Conservation (phyloP, 1,139 yeast genomes). For the Protomyces gravidus region DNA sequence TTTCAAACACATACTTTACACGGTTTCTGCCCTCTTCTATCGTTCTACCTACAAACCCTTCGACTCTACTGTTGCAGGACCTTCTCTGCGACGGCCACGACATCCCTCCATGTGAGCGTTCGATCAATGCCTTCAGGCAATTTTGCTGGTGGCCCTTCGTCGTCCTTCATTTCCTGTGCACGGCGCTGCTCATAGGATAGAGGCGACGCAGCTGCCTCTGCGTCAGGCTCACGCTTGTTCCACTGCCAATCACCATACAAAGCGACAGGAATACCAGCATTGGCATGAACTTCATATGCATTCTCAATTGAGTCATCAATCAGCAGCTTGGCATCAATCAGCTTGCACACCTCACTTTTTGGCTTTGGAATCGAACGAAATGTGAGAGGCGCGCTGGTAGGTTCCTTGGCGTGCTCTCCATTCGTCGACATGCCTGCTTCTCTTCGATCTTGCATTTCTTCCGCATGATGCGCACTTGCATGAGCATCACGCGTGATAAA, state of each 20-base stretch:
- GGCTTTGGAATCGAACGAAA: slow-evolving; percentile 14
- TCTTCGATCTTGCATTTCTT: slow-evolving; percentile 1
- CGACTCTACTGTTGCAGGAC: not conserved
- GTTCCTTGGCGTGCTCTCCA: not conserved
- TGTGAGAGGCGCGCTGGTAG: not conserved
- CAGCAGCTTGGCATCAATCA: slow-evolving; percentile 10
- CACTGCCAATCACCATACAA: slow-evolving; percentile 27
- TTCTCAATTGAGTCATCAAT: slow-evolving; percentile 27
- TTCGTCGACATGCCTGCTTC: slow-evolving; percentile 4
- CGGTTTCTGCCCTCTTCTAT: not conserved
- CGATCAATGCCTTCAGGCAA: slow-evolving; percentile 8
- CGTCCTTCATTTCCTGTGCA: slow-evolving; percentile 6
- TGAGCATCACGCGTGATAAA: slow-evolving; percentile 14
- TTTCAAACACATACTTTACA: not conserved
- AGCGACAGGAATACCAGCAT: slow-evolving; percentile 24
- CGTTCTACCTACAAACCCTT: not conserved
- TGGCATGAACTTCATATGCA: slow-evolving; percentile 19
- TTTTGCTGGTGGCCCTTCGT: slow-evolving; percentile 2
- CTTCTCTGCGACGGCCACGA: slow-evolving; percentile 1
- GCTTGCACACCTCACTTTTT: slow-evolving; percentile 17
- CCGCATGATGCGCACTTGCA: not conserved
- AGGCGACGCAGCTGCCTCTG: slow-evolving; percentile 10
- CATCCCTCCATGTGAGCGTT: slow-evolving; percentile 6
- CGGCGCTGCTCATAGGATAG: slow-evolving; percentile 9
- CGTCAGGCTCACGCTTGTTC: slow-evolving; percentile 17